A percentile compares a stretch with the other conserved stretches of the same genome.
phyloP scores from a whole-genome alignment of 305 asterid genomes.

The Plantago coronopus region DNA sequence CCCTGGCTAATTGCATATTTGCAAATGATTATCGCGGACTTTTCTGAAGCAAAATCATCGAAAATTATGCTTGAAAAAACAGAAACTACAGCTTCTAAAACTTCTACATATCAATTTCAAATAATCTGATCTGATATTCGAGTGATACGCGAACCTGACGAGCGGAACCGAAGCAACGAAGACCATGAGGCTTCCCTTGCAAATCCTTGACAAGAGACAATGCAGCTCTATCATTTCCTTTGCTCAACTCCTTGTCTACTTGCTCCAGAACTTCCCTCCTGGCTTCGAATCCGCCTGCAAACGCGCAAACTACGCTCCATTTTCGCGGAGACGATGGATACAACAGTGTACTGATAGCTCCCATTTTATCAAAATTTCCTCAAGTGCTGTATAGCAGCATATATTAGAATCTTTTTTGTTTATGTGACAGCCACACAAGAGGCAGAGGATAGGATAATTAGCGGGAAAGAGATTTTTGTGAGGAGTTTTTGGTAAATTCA shows the following conservation, averaged over 20 bases:
- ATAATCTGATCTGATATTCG: slow-evolving; percentile 57
- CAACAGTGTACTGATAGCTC: neutral
- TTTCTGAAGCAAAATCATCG: too few relatives aligned
- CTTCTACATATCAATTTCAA: too few relatives aligned
- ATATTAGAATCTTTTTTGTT: too few relatives aligned
- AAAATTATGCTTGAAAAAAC: too few relatives aligned
- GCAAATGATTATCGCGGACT: too few relatives aligned
- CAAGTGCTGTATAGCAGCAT: too few relatives aligned
- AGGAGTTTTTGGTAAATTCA: too few relatives aligned
- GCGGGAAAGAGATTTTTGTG: too few relatives aligned
- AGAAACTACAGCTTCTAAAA: too few relatives aligned
- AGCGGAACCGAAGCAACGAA: slow-evolving; percentile 79
- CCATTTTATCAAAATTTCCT: slow-evolving; percentile 6
- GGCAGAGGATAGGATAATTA: neutral
- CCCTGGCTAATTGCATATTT: too few relatives aligned
- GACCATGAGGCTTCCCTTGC: slow-evolving; percentile 61
- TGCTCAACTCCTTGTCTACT: slow-evolving; percentile 69
- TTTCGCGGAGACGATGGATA: slow-evolving; percentile 21
- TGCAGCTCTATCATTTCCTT: slow-evolving; percentile 72
- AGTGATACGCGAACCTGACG: slow-evolving; percentile 59
- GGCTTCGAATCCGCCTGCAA: neutral
- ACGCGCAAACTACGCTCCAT: neutral
- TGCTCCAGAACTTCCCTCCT: slow-evolving; percentile 55
- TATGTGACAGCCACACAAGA: slow-evolving; percentile 13
- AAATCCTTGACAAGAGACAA: slow-evolving; percentile 60